A percentile compares a stretch with the other conserved stretches of the same genome.
phyloP scores from a whole-genome alignment of 352 stramenopile species.

The Aphanomyces euteiches region DNA sequence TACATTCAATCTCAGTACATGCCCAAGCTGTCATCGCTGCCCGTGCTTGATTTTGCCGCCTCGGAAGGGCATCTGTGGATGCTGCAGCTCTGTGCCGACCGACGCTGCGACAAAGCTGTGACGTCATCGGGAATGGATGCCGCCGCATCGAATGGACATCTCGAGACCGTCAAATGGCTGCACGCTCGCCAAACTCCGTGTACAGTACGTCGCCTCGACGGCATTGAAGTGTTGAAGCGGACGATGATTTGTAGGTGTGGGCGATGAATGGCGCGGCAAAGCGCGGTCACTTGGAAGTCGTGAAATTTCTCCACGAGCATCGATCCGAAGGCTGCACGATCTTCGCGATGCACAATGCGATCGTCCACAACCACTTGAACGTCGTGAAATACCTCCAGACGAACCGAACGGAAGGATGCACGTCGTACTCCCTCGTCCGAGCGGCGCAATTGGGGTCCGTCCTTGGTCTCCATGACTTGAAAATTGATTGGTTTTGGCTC shows the following conservation, averaged over 20 bases:
- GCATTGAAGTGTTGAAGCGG: background rate
- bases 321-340: constrained; percentile 22
- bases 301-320: constrained; percentile 23
- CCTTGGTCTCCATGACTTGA: background rate
- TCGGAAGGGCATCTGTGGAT: background rate
- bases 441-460: constrained; percentile 21
- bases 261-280: constrained; percentile 28
- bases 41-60: constrained; percentile 9
- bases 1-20: background rate
- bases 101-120: background rate
- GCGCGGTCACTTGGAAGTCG: constrained; percentile 21
- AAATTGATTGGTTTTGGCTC: no score
- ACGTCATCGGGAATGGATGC: constrained; percentile 10
- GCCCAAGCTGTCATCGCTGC: background rate
- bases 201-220: background rate
- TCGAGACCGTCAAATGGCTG: constrained; percentile 18
- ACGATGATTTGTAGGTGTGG: constrained; percentile 14
- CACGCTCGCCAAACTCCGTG: background rate
- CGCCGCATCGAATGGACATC: constrained; percentile 20
- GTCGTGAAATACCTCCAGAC: background rate
- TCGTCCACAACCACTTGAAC: constrained; percentile 12
- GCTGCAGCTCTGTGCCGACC: constrained; percentile 8
- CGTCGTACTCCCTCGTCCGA: constrained; percentile 24
- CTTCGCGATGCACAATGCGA: constrained; percentile 25
- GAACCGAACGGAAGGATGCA: constrained; percentile 21